Conservation (phyloP, 768 basidiomycete species). For the Lentinula detonsa region DNA sequence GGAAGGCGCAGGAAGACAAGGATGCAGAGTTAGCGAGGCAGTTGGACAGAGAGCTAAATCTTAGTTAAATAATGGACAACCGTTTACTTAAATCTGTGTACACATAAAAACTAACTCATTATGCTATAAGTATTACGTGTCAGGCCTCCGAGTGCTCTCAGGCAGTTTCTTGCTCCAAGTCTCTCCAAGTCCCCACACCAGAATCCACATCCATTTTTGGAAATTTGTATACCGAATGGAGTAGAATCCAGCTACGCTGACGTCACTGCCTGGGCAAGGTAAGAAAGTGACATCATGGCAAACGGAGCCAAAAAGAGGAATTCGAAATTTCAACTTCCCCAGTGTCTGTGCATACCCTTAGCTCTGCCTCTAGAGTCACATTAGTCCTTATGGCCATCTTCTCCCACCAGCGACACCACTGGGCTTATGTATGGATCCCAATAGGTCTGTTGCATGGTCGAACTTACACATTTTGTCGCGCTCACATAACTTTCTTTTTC, state of each 20-base stretch:
- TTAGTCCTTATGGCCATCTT: constrained; percentile 12
- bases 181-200: neutral
- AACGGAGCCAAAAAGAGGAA: neutral
- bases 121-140: no score
- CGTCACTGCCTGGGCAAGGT: neutral
- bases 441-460: constrained; percentile 15
- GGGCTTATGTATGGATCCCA: constrained; percentile 64
- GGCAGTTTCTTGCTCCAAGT: no score
- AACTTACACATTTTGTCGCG: neutral
- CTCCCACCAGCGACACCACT: constrained; percentile 31
- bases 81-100: no score
- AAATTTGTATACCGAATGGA: constrained; percentile 1
- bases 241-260: neutral
- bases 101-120: no score
- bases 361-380: no score
- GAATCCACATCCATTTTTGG: neutral
- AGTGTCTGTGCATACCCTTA: no score
- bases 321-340: neutral
- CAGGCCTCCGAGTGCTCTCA: no score
- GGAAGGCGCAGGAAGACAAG: constrained; percentile 22
- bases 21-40: constrained; percentile 46
- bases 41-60: constrained; percentile 41
- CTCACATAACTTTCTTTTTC: neutral
- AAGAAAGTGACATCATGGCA: neutral
- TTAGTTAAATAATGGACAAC: neutral